These are phyloP conservation scores for Dendrocalamus sinicus DNA, from an alignment of 176 grass and related monocot genomes.

Conservation along the genomic window DNA sequence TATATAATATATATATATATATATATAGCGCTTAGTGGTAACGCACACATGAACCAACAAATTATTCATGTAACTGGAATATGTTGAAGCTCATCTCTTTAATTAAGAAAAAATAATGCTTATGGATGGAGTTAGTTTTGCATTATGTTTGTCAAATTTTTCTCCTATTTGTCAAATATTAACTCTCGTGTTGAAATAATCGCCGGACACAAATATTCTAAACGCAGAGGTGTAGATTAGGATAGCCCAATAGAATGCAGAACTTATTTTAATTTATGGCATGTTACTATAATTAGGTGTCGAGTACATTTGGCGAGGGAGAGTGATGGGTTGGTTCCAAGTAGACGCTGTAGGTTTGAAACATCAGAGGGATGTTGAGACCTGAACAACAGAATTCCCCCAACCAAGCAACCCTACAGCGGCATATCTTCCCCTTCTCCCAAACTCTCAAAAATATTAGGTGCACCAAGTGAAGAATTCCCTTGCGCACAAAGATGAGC, in stretches of 20 bases:
- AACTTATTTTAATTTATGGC: constrained; percentile 64
- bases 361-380: constrained; percentile 84
- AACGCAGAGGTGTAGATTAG: neutral
- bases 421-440: constrained; percentile 40
- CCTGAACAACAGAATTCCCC: constrained; percentile 79
- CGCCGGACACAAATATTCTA: neutral
- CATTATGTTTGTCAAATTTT: neutral
- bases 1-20: too few species aligned
- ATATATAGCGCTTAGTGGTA: too few species aligned
- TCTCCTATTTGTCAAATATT: neutral
- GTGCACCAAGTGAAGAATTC: constrained; percentile 50
- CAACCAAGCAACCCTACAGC: constrained; percentile 73
- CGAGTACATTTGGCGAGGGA: constrained; percentile 43
- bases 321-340: constrained; percentile 88
- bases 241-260: constrained; percentile 7
- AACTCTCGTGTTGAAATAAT: neutral
- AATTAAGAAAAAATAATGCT: neutral
- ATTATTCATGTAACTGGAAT: neutral
- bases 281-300: constrained; percentile 59
- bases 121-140: neutral
- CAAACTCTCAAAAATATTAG: constrained; percentile 49
- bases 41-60: neutral
- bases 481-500: constrained; percentile 40
- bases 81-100: neutral
- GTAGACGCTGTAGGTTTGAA: constrained; percentile 98